Evolutionary conservation across 768 basidiomycete species (phyloP), one percentile per base, ranked within the genome.

Genomic region (Lyophyllum shimeji): DNA sequence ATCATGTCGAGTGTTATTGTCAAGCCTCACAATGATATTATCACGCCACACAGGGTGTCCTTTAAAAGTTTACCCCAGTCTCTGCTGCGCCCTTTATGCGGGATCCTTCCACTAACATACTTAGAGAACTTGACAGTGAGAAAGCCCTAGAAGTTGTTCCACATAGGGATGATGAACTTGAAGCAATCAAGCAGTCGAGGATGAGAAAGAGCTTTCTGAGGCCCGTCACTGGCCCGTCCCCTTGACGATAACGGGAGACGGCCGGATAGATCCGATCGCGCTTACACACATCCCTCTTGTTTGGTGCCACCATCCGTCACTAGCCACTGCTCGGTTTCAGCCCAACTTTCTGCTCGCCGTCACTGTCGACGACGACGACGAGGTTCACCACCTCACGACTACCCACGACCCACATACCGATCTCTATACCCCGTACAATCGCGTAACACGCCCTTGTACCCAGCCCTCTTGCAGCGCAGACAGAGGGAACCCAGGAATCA

Each of bases 191-290:
- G 5, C 1, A 13, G n/a, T 25, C 42, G 29, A 53, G 9, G 31
- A 45, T n/a, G 45, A 50, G 40, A 44, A 46, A 49, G n/a, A 33
- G 11, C n/a, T 40, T 40, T 40, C n/a, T n/a, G n/a, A n/a, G n/a
- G n/a, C n/a, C n/a, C n/a, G n/a, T n/a, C n/a, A n/a, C n/a, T n/a
- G n/a, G n/a, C n/a, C n/a, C n/a, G 55, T 63, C 55, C 15, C 60
- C 62, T 63, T 63, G 62, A 50, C 57, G 56, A 63, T 55, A 45
- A 52, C 27, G 27, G 23, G 42, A 48, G 44, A 52, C 40, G 5
- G 29, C 62, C 62, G 62, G 60, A 57, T 57, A 63, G 62, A 63
- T 63, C 62, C 62, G 62, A 63, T 59, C 55, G 55, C 31, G 50
- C 50, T 51, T 57, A 51, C 52, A 34, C 48, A 57, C 42, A 23